These are phyloP conservation scores for Cercospora zeae-maydis DNA, from an alignment of 2,329 filamentous ascomycete genomes.

Conservation along the genomic window DNA sequence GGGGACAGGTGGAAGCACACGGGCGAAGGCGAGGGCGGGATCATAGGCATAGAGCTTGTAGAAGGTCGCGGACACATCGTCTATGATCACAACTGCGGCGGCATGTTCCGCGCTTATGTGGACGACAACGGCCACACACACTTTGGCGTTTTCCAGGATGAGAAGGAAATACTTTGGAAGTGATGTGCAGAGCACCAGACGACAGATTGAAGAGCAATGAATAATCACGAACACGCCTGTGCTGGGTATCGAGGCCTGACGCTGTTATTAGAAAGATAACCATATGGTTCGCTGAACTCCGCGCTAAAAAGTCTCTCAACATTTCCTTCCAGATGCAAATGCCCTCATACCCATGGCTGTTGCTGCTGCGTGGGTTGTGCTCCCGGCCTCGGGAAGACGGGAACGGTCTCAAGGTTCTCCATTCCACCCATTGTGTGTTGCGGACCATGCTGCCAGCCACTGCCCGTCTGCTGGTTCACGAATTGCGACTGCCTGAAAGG, in stretches of 20 bases:
- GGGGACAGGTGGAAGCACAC: conserved; percentile 68
- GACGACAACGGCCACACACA: conserved; percentile 57
- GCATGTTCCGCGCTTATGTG: conserved; percentile 81
- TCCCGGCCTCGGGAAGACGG: conserved; percentile 79
- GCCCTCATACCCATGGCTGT: conserved; percentile 6
- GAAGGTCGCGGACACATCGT: conserved; percentile 56
- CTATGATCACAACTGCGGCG: conserved; percentile 79
- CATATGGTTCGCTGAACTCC: conserved; percentile 9
- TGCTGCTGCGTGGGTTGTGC: conserved; percentile 32
- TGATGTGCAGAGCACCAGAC: neutral
- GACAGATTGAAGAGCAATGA: neutral
- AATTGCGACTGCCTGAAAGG: conserved; percentile 91
- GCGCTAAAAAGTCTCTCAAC: conserved; percentile 3
- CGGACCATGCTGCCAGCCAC: conserved; percentile 76
- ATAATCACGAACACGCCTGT: neutral
- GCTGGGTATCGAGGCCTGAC: conserved; percentile 7
- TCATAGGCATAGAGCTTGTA: conserved; percentile 71
- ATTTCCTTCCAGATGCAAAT: neutral
- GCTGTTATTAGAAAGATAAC: conserved; percentile 1
- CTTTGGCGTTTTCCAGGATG: conserved; percentile 23
- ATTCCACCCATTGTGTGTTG: conserved; percentile 75
- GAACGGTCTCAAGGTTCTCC: conserved; percentile 73
- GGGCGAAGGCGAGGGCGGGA: conserved; percentile 77
- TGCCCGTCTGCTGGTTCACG: conserved; percentile 80
- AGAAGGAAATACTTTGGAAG: conserved; percentile 1